These are phyloP conservation scores for Fusarium mexicanum DNA, from an alignment of 2,329 filamentous ascomycete species.

Conservation along the genomic window DNA sequence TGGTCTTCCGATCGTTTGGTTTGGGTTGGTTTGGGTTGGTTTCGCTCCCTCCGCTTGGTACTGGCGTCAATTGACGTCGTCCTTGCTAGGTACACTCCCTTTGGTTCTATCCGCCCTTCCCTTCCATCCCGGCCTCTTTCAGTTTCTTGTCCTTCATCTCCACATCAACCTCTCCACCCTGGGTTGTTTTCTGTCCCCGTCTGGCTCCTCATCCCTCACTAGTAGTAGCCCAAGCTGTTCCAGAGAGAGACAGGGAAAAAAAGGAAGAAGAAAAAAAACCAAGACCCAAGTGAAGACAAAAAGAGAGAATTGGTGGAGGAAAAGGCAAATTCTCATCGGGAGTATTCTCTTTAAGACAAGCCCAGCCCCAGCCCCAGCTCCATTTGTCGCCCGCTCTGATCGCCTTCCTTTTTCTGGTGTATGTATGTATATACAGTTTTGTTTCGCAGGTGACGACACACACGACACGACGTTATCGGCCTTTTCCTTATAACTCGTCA, in stretches of 20 bases:
- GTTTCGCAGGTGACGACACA: slow-evolving; percentile 34
- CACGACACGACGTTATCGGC: background rate
- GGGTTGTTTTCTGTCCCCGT: slow-evolving; percentile 19
- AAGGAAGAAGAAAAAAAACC: background rate
- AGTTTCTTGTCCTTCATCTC: slow-evolving; percentile 29
- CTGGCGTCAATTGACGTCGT: slow-evolving; percentile 32
- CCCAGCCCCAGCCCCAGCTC: slow-evolving; percentile 19
- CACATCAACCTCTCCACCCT: slow-evolving; percentile 35
- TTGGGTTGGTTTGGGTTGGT: slow-evolving; percentile 13
- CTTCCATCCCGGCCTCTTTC: slow-evolving; percentile 20
- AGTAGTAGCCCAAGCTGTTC: slow-evolving; percentile 21
- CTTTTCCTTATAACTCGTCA: background rate
- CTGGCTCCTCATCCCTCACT: slow-evolving; percentile 27
- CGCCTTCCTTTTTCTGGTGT: slow-evolving; percentile 29
- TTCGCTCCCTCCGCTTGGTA: slow-evolving; percentile 32
- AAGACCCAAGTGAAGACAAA: background rate
- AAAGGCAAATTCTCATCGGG: slow-evolving; percentile 10
- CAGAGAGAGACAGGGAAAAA: background rate
- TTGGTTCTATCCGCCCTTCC: background rate
- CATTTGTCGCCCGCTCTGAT: slow-evolving; percentile 17
- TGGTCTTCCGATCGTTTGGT: slow-evolving; percentile 30
- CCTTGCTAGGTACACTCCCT: slow-evolving; percentile 13
- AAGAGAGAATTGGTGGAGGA: background rate
- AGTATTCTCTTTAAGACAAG: slow-evolving; percentile 36
- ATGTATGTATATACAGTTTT: background rate